Base-by-base conservation (phyloP, 345 rosid species). In the Populus tremula region DNA sequence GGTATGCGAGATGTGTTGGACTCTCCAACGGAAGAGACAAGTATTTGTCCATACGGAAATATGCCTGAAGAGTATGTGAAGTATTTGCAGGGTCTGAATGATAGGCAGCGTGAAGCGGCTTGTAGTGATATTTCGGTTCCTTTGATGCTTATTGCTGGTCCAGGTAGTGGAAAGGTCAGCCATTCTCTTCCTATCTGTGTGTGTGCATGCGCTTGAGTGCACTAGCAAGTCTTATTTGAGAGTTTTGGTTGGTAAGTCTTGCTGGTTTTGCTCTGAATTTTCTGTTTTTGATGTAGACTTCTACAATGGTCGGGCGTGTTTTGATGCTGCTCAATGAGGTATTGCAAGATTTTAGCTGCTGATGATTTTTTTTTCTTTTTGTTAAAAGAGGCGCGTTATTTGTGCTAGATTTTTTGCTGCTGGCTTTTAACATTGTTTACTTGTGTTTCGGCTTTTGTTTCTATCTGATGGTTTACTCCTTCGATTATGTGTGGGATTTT, bases 231-330 rank as follows among this genome's bases (percentile, higher is more conserved):
- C 49, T 9, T 63, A 49, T 77, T 67, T 16, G 53, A 76, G 41
- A 65, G 29, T 11, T 35, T 47, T 62, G 49, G 16, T 38, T 33
- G 14, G 47, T 35, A 14, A 16, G 43, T 73, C 78, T 70, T 25
- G 14, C 43, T 73, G 67, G 27, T 67, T 77, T 70, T 56, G 68
- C 36, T 67, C n/a, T 33, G 81, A 16, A 50, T 70, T 61, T 80
- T 82, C 67, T 81, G 59, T 71, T 66, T 79, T 78, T 77, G 41
- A 73, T 82, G 75, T 82, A 93, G 97, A 95, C 99, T 80, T 91
- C 98, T 41, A 95, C 99, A 59, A 95, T 93, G 98, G 98, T 95
- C 76, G 99, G 99, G 72, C 98, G 97, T 69, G 89, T 95, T 74
- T 76, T 95, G 80, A 87, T 82, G 88, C 81, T 91, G 81, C 90